phyloP scores from a whole-genome alignment of 1,284 basidiomycete genomes.

The Kwoniella shivajii region DNA sequence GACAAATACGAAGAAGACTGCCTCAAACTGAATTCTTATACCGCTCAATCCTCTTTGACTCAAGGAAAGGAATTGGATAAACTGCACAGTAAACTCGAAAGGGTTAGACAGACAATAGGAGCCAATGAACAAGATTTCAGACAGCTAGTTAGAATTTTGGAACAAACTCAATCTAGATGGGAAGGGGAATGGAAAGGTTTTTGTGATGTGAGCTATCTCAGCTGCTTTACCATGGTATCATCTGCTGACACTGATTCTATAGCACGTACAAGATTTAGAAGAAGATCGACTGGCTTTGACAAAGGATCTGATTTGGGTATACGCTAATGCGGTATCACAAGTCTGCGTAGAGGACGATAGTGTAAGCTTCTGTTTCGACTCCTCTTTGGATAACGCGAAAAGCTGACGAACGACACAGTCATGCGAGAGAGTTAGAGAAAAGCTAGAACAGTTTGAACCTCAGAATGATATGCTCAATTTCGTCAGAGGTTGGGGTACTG shows the following conservation, averaged over 20 bases:
- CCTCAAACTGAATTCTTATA: conserved; percentile 91
- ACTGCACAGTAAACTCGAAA: conserved; percentile 81
- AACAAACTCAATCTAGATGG: conserved; percentile 83
- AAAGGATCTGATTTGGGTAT: conserved; percentile 94
- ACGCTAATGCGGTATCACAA: conserved; percentile 91
- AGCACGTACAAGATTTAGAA: conserved; percentile 90
- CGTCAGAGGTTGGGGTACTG: conserved; percentile 80
- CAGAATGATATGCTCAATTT: conserved; percentile 82
- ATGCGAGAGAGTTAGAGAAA: conserved; percentile 80
- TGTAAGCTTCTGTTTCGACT: conserved; percentile 61
- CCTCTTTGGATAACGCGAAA: not conserved
- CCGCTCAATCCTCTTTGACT: conserved; percentile 87
- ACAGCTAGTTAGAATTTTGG: conserved; percentile 79
- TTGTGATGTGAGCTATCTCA: conserved; percentile 63
- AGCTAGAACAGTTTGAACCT: conserved; percentile 79
- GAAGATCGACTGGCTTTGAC: conserved; percentile 90
- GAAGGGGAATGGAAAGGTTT: conserved; percentile 91
- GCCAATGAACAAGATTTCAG: conserved; percentile 88
- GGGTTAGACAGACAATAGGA: conserved; percentile 84
- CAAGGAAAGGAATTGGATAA: conserved; percentile 95
- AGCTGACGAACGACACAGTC: conserved; percentile 60
- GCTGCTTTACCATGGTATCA: not conserved
- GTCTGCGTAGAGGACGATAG: conserved; percentile 96
- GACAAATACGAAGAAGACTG: conserved; percentile 96
- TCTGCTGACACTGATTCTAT: conserved; percentile 3